Evolutionary conservation across 2,329 filamentous ascomycete species (phyloP).

Genomic region (Anthostomella pinea): DNA sequence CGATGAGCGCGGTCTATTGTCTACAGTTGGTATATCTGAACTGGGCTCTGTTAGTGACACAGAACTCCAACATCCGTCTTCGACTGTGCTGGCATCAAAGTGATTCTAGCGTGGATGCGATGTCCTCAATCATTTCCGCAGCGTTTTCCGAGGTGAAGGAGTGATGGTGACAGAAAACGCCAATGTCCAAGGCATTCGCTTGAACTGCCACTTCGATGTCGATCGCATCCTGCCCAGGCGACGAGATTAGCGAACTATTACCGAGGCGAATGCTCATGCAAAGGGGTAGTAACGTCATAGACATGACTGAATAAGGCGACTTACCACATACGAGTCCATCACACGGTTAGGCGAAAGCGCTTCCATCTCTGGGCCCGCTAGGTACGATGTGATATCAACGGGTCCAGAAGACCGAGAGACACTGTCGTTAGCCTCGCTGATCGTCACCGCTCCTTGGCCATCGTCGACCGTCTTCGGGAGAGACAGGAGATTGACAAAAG

Average conservation of each 20-base stretch:
- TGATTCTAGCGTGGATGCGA: conserved; percentile 18
- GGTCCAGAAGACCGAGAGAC: no score
- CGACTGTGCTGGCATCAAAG: background rate
- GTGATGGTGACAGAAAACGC: conserved; percentile 24
- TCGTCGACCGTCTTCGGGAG: no score
- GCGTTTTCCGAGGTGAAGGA: conserved; percentile 17
- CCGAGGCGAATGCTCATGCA: background rate
- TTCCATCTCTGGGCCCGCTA: conserved; percentile 11
- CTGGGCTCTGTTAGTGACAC: no score
- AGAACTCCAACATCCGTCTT: no score
- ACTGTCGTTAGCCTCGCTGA: no score
- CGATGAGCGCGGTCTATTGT: no score
- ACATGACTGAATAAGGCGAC: conserved; percentile 2
- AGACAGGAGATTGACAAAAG: conserved; percentile 79
- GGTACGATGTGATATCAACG: conserved; percentile 3
- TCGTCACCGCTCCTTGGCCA: no score
- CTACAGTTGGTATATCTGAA: no score
- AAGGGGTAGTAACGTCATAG: background rate
- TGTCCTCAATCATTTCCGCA: conserved; percentile 13
- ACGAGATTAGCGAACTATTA: conserved; percentile 3
- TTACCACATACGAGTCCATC: conserved; percentile 16
- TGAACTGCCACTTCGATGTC: conserved; percentile 28
- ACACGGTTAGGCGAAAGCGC: conserved; percentile 6
- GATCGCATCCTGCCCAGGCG: conserved; percentile 23
- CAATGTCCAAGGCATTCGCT: conserved; percentile 26